Evolutionary conservation across 148 eudicot genomes (phyloP), one percentile per base, ranked within the genome.

Genomic region (Rhododendron kiyosumense): DNA sequence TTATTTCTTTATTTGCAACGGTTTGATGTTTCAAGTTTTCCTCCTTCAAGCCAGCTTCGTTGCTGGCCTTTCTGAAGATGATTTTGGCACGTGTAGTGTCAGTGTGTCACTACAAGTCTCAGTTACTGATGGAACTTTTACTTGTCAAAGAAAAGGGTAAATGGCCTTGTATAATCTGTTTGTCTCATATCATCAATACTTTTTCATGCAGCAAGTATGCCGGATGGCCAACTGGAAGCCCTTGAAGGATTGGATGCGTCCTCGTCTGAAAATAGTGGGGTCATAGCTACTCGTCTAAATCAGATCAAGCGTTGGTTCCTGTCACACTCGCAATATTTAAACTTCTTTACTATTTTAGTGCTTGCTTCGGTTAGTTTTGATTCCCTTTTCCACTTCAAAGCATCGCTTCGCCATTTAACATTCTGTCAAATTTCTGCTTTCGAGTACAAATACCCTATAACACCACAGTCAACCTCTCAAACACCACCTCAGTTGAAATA

Each of bases 351-450:
- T 12, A 93, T 97, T 87, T 87, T 97, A 87, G 87, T 94, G 85
- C 98, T 95, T 88, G 99, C 99, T 89, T 97, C 98, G 92, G 99
- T 97, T 78, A 92, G 98, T 92, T 82, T 86, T 43, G 52, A 79
- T 90, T 57, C 81, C 22, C 67, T 84, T 32, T 3, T 20, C 84
- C 52, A 30, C 83, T 74, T 84, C 48, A 49, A 49, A 52, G 76
- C 67, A 49, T 34, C 24, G 74, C 10, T 84, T 73, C 24, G 15
- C 38, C 22, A 52, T 30, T 34, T 13, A 73, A 51, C 41, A 10
- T 76, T 36, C 6, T 48, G 7, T 75, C 24, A 74, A 32, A 73
- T 51, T 84, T 84, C 36, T 52, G 54, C 67, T 52, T 54, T 54
- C 65, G 54, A 52, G 63, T 54, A 34, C 11, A 24, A 22, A n/a